phyloP scores from a whole-genome alignment of 208 protist species.

The Angomonas desouzai region DNA sequence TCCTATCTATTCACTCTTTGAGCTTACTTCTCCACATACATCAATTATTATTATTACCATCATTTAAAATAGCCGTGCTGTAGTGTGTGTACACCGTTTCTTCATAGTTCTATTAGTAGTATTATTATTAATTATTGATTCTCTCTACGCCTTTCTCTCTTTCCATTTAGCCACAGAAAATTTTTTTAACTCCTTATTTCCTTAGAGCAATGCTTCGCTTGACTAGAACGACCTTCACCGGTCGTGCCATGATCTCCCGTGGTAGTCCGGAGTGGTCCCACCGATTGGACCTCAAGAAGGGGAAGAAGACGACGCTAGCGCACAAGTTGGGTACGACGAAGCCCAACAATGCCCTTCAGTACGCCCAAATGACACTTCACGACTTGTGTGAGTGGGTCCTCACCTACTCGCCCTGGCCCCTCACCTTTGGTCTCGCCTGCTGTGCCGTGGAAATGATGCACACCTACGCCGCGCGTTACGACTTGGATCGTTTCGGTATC shows the following conservation, averaged over 20 bases:
- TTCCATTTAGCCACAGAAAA: background rate
- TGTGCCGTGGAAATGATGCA: constrained; percentile 99
- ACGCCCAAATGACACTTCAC: constrained; percentile 89
- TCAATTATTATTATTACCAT: too few relatives aligned
- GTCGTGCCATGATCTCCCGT: constrained; percentile 88
- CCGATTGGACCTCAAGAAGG: constrained; percentile 85
- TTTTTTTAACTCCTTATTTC: constrained; percentile 5
- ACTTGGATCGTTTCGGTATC: constrained; percentile 98
- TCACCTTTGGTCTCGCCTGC: constrained; percentile 98
- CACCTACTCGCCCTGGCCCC: constrained; percentile 96
- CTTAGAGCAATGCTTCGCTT: constrained; percentile 53
- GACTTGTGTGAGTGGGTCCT: constrained; percentile 88
- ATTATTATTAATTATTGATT: background rate
- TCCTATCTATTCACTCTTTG: too few relatives aligned
- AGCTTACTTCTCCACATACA: too few relatives aligned
- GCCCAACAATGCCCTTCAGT: constrained; percentile 89
- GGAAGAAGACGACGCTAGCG: constrained; percentile 82
- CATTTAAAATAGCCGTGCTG: too few relatives aligned
- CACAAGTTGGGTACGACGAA: constrained; percentile 91
- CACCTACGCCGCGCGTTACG: constrained; percentile 94
- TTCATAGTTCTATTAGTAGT: too few relatives aligned
- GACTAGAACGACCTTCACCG: constrained; percentile 52
- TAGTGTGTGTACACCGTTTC: too few relatives aligned
- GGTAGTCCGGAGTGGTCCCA: constrained; percentile 90
- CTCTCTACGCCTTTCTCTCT: constrained; percentile 6